Evolutionary conservation across 1,284 basidiomycete species (phyloP).

Genomic region (Cutaneotrichosporon sp.): DNA sequence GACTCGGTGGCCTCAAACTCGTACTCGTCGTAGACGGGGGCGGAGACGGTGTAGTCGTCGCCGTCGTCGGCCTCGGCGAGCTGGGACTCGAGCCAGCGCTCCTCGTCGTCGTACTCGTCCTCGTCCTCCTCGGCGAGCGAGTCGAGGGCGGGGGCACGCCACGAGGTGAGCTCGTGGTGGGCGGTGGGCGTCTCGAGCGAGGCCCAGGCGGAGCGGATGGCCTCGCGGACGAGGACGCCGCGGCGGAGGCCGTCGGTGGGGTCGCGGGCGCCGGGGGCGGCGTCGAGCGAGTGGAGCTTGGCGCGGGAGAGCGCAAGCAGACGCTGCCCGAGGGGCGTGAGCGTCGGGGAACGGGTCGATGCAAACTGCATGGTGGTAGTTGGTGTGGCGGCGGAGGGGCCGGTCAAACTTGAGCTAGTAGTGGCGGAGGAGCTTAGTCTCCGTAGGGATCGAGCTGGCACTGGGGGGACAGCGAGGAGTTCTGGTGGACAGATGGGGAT

Average conservation of each 20-base stretch:
- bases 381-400: background rate
- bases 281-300: slow-evolving; percentile 42
- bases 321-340: slow-evolving; percentile 47
- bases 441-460: slow-evolving; percentile 2
- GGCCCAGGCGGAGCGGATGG: slow-evolving; percentile 45
- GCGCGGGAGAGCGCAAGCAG: slow-evolving; percentile 44
- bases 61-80: slow-evolving; percentile 32
- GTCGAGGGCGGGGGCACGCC: slow-evolving; percentile 39
- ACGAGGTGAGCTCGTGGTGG: slow-evolving; percentile 38
- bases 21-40: slow-evolving; percentile 25
- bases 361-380: slow-evolving; percentile 44
- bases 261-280: slow-evolving; percentile 32
- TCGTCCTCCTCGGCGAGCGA: slow-evolving; percentile 46
- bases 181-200: slow-evolving; percentile 36
- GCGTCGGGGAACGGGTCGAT: slow-evolving; percentile 31
- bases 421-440: slow-evolving; percentile 12
- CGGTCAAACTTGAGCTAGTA: background rate
- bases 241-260: slow-evolving; percentile 31
- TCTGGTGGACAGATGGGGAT: slow-evolving; percentile 2
- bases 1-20: slow-evolving; percentile 30
- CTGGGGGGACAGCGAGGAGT: too few species aligned
- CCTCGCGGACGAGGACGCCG: slow-evolving; percentile 43
- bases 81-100: slow-evolving; percentile 47
- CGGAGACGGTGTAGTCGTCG: slow-evolving; percentile 34
- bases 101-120: slow-evolving; percentile 26